phyloP scores from a whole-genome alignment of 164 flowering plant genomes.

The Paratinospora sagittata region DNA sequence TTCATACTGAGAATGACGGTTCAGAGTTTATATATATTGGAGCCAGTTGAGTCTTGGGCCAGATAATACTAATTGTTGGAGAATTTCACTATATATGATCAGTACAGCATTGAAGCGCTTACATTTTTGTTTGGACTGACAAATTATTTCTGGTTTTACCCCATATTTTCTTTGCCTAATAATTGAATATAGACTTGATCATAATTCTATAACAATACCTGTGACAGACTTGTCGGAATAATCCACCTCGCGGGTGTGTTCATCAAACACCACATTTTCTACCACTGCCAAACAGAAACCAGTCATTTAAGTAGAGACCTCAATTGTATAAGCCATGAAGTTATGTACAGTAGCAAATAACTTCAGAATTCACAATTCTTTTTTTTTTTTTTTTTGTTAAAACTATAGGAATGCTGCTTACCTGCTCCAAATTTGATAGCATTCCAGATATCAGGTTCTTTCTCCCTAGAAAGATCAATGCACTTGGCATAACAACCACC shows the following conservation, averaged over 20 bases:
- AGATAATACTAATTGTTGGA: background rate
- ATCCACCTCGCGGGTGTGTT: slow-evolving; percentile 72
- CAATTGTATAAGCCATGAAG: background rate
- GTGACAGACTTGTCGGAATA: slow-evolving; percentile 90
- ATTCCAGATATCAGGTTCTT: slow-evolving; percentile 96
- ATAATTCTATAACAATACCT: slow-evolving; percentile 35
- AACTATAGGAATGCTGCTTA: slow-evolving; percentile 16
- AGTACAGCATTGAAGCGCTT: background rate
- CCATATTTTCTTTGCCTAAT: background rate
- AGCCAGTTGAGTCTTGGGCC: background rate
- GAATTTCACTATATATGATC: background rate
- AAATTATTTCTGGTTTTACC: no score
- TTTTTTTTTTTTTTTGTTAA: no score
- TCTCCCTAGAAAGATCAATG: slow-evolving; percentile 82
- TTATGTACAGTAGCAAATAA: no score
- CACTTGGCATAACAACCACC: slow-evolving; percentile 99
- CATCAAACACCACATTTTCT: slow-evolving; percentile 89
- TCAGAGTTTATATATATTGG: background rate
- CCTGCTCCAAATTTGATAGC: slow-evolving; percentile 98
- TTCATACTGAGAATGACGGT: no score
- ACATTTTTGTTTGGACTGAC: no score
- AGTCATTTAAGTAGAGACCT: background rate
- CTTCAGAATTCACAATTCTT: no score
- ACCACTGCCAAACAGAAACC: slow-evolving; percentile 41
- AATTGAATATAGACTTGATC: background rate